Percentiles rank a stretch among this genome's conserved stretches.
phyloP scores from a whole-genome alignment of 2,329 filamentous ascomycete species.

The Aspergillus phoenicis region DNA sequence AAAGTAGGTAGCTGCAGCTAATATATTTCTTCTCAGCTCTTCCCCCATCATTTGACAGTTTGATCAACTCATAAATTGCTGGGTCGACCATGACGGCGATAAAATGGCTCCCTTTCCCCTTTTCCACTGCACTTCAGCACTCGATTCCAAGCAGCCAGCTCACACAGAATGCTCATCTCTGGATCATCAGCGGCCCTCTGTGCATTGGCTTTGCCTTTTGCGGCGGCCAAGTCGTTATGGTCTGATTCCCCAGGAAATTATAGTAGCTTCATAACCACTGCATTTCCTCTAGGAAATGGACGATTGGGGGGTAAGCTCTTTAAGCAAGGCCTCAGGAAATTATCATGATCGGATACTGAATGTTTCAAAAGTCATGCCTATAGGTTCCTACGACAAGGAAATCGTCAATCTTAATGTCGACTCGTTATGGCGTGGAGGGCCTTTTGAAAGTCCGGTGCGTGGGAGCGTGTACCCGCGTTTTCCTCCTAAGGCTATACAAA shows the following conservation, averaged over 20 bases:
- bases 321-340: neutral
- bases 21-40: neutral
- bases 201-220: neutral
- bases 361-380: slow-evolving; percentile 19
- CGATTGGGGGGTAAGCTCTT: slow-evolving; percentile 16
- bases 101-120: neutral
- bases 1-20: neutral
- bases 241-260: slow-evolving; percentile 12
- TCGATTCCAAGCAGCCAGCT: neutral
- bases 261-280: slow-evolving; percentile 15
- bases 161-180: neutral
- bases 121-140: no score
- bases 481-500: neutral
- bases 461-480: neutral
- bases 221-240: slow-evolving; percentile 16
- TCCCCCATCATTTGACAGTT: neutral
- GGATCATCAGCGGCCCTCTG: neutral
- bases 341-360: neutral
- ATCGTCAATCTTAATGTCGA: slow-evolving; percentile 29
- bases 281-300: slow-evolving; percentile 22
- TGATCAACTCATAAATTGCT: no score
- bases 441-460: slow-evolving; percentile 23
- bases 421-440: slow-evolving; percentile 31
- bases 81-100: no score
- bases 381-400: slow-evolving; percentile 18